Evolutionary conservation across 2,329 filamentous ascomycete species (phyloP).

Genomic region (Exophiala aquamarina): DNA sequence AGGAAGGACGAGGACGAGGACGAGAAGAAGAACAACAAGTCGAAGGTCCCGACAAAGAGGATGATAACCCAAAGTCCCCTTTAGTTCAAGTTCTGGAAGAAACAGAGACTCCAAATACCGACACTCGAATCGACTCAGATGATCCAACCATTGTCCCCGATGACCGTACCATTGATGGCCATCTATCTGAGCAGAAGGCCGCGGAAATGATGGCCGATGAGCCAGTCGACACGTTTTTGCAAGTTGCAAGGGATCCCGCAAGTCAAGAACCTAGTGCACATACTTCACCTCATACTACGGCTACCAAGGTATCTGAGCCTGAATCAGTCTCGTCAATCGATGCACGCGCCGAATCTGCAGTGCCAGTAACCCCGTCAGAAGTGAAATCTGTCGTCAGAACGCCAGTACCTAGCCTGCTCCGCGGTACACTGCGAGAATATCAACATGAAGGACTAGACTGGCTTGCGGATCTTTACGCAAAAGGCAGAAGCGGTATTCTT

Average conservation of each 20-base stretch:
- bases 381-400: constrained; percentile 23
- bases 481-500: constrained; percentile 91
- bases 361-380: constrained; percentile 23
- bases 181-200: neutral
- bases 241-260: constrained; percentile 8
- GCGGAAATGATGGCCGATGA: neutral
- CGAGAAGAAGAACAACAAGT: too few relatives aligned
- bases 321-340: constrained; percentile 46
- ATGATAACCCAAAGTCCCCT: constrained; percentile 5
- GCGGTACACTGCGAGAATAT: constrained; percentile 89
- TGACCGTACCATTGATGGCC: constrained; percentile 20
- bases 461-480: constrained; percentile 89
- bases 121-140: constrained; percentile 13
- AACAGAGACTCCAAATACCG: constrained; percentile 31
- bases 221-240: neutral
- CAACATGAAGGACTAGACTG: constrained; percentile 97
- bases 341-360: constrained; percentile 29
- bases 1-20: constrained; percentile 27
- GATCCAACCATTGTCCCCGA: neutral
- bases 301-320: constrained; percentile 45
- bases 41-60: constrained; percentile 34
- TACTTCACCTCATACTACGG: constrained; percentile 43
- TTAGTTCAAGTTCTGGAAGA: constrained; percentile 25
- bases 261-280: constrained; percentile 36
- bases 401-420: constrained; percentile 68